phyloP scores from a whole-genome alignment of 192 early-diverging fungal species.

The Anaeromyces robustus region DNA sequence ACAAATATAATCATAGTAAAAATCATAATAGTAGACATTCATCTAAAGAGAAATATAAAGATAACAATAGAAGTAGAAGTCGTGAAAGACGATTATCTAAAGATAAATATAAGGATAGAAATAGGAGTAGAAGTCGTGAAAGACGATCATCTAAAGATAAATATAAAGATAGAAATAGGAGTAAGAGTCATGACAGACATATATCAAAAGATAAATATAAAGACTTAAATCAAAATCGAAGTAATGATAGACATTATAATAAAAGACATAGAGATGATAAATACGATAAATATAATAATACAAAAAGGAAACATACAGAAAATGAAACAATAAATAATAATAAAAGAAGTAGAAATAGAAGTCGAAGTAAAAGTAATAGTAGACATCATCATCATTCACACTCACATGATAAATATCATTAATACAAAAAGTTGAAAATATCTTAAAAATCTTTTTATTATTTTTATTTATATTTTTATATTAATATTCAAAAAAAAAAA shows the following conservation, averaged over 20 bases:
- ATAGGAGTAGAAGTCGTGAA: neutral
- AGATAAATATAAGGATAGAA: neutral
- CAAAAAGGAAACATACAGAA: neutral
- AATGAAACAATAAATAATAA: neutral
- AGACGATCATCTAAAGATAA: neutral
- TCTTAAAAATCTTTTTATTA: too few species aligned
- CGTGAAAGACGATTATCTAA: neutral
- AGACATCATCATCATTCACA: neutral
- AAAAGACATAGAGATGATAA: neutral
- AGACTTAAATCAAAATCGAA: neutral
- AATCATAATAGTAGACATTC: neutral
- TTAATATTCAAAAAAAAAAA: too few species aligned
- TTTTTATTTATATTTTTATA: too few species aligned
- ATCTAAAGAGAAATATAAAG: neutral
- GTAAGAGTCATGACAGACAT: neutral
- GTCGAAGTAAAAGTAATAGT: neutral
- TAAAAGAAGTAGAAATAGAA: neutral
- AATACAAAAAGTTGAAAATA: too few species aligned
- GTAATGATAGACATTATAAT: neutral
- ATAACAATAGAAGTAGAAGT: neutral
- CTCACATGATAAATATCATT: neutral
- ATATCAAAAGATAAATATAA: neutral
- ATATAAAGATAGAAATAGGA: neutral
- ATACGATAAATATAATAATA: neutral
- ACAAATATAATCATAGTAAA: neutral